Conservation (phyloP, 176 grass and related monocot genomes). For the Triticum urartu region DNA sequence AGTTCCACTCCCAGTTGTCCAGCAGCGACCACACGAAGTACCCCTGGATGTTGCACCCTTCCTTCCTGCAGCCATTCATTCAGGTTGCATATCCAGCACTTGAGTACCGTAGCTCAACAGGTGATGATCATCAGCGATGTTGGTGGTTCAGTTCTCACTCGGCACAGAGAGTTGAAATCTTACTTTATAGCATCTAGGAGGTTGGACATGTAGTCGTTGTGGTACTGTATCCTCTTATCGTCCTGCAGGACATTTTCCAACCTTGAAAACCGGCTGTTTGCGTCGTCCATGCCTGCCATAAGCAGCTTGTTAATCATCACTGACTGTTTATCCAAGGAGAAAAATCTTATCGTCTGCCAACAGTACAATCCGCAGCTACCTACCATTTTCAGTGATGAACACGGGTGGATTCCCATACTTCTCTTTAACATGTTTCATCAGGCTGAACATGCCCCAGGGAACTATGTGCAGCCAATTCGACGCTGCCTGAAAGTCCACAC, state of each 20-base stretch:
- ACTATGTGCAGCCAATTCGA: conserved; percentile 91
- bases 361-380: neutral
- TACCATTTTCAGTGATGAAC: conserved; percentile 90
- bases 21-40: conserved; percentile 89
- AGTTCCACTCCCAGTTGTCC: conserved; percentile 96
- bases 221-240: conserved; percentile 87
- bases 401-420: conserved; percentile 75
- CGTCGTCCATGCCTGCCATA: conserved; percentile 77
- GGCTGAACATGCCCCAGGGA: conserved; percentile 75
- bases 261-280: conserved; percentile 50
- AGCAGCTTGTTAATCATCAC: neutral
- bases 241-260: conserved; percentile 57
- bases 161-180: neutral
- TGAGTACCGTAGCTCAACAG: neutral
- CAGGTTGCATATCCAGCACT: neutral
- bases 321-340: neutral
- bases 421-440: conserved; percentile 85
- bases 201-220: conserved; percentile 75
- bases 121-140: neutral
- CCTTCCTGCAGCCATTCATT: conserved; percentile 44
- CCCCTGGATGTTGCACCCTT: conserved; percentile 68
- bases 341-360: neutral
- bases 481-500: conserved; percentile 51
- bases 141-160: neutral
- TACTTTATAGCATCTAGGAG: conserved; percentile 77